These are phyloP conservation scores for Hygrophila difformis DNA, from an alignment of 257 asterid species.

Conservation along the genomic window DNA sequence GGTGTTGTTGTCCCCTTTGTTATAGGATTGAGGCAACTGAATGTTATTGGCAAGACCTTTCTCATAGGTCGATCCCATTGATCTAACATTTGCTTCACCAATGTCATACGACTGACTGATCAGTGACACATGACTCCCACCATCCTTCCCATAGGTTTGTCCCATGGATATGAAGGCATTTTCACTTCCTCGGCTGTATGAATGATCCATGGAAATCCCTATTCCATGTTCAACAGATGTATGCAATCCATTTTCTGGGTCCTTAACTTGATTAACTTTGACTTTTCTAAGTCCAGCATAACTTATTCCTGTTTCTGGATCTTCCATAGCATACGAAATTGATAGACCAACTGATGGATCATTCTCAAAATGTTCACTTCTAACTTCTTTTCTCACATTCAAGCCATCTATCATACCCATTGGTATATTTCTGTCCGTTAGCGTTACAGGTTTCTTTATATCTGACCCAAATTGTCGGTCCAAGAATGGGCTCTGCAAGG, in stretches of 20 bases:
- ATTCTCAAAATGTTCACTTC: conserved; percentile 34
- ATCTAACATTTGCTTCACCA: conserved; percentile 39
- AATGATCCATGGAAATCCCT: conserved; percentile 42
- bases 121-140: conserved; percentile 36
- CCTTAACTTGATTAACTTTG: conserved; percentile 67
- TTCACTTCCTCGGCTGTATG: conserved; percentile 41
- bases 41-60: conserved; percentile 37
- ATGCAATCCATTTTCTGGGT: conserved; percentile 38
- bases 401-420: conserved; percentile 32
- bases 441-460: conserved; percentile 23
- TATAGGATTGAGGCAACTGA: conserved; percentile 33
- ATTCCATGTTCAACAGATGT: conserved; percentile 31
- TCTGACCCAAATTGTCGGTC: conserved; percentile 64
- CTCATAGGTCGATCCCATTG: conserved; percentile 28
- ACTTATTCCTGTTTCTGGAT: conserved; percentile 38
- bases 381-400: conserved; percentile 23
- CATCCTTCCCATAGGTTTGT: conserved; percentile 48
- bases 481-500: conserved; percentile 46
- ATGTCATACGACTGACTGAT: conserved; percentile 39
- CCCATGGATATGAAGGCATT: conserved; percentile 40
- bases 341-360: conserved; percentile 64
- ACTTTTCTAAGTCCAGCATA: conserved; percentile 59
- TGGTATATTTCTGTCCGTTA: conserved; percentile 29
- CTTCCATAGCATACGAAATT: conserved; percentile 58
- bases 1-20: conserved; percentile 37